phyloP scores from a whole-genome alignment of 2,329 filamentous ascomycete genomes.

The Ascochyta rabiei region DNA sequence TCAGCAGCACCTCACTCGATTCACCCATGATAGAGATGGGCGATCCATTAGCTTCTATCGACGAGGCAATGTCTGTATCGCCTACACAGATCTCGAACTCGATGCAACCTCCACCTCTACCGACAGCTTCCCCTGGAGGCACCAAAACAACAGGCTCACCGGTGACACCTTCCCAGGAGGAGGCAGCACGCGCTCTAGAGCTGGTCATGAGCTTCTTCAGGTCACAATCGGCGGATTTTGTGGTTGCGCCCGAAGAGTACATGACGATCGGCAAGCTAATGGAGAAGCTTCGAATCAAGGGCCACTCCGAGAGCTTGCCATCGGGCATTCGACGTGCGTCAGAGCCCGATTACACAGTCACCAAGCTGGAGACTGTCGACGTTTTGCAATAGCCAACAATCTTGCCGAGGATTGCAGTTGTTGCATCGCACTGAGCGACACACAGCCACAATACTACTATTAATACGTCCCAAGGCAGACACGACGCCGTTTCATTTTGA shows the following conservation, averaged over 20 bases:
- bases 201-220: slow-evolving; percentile 83
- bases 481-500: slow-evolving; percentile 2
- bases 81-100: slow-evolving; percentile 46
- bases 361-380: slow-evolving; percentile 42
- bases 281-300: slow-evolving; percentile 79
- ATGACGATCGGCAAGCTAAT: slow-evolving; percentile 79
- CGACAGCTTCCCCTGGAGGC: slow-evolving; percentile 43
- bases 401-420: slow-evolving; percentile 13
- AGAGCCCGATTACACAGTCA: slow-evolving; percentile 40
- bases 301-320: slow-evolving; percentile 48
- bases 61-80: slow-evolving; percentile 49
- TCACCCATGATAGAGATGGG: slow-evolving; percentile 58
- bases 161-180: slow-evolving; percentile 76
- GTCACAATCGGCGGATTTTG: slow-evolving; percentile 69
- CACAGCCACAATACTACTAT: slow-evolving; percentile 15
- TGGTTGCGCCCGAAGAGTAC: slow-evolving; percentile 79
- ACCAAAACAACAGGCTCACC: slow-evolving; percentile 48
- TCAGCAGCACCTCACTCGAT: slow-evolving; percentile 55
- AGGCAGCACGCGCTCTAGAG: slow-evolving; percentile 81
- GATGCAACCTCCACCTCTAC: slow-evolving; percentile 56
- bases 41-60: slow-evolving; percentile 47
- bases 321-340: slow-evolving; percentile 44
- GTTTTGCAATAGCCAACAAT: slow-evolving; percentile 31
- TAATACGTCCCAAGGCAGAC: slow-evolving; percentile 6
- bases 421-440: slow-evolving; percentile 17